Conservation (phyloP, 208 protist genomes). For the Novymonas esmeraldas region DNA sequence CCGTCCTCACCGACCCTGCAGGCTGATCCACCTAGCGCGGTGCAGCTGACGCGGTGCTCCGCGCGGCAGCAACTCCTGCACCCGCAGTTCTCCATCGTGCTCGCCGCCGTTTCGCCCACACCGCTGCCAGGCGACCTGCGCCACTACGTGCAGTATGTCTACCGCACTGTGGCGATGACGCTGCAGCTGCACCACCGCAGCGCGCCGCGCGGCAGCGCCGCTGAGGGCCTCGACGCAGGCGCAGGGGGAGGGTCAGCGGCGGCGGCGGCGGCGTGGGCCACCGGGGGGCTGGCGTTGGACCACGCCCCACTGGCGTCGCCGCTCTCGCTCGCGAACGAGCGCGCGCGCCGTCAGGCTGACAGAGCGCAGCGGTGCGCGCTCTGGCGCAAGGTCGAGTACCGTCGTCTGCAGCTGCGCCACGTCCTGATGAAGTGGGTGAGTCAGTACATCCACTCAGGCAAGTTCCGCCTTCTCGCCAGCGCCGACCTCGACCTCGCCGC, state of each 20-base stretch:
- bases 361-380: slow-evolving; percentile 29
- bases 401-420: slow-evolving; percentile 81
- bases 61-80: slow-evolving; percentile 27
- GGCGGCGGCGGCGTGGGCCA: not conserved
- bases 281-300: slow-evolving; percentile 6
- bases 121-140: slow-evolving; percentile 46
- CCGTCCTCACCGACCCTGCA: slow-evolving; percentile 22
- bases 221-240: slow-evolving; percentile 1
- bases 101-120: slow-evolving; percentile 18
- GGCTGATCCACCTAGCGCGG: slow-evolving; percentile 14
- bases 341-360: slow-evolving; percentile 16
- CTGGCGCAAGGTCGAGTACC: slow-evolving; percentile 81
- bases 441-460: slow-evolving; percentile 66
- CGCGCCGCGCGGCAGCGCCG: not conserved
- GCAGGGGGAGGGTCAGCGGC: not conserved
- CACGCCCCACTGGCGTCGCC: slow-evolving; percentile 9
- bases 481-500: slow-evolving; percentile 71
- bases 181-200: slow-evolving; percentile 34
- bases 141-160: slow-evolving; percentile 52
- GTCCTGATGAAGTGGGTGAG: slow-evolving; percentile 76
- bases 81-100: slow-evolving; percentile 37
- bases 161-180: slow-evolving; percentile 52
- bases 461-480: slow-evolving; percentile 65
- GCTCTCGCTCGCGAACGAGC: slow-evolving; percentile 9
- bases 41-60: slow-evolving; percentile 19